Percentiles rank a stretch among this genome's conserved stretches.
phyloP scores from a whole-genome alignment of 2,329 filamentous ascomycete genomes.

The Cladosporium phlei region DNA sequence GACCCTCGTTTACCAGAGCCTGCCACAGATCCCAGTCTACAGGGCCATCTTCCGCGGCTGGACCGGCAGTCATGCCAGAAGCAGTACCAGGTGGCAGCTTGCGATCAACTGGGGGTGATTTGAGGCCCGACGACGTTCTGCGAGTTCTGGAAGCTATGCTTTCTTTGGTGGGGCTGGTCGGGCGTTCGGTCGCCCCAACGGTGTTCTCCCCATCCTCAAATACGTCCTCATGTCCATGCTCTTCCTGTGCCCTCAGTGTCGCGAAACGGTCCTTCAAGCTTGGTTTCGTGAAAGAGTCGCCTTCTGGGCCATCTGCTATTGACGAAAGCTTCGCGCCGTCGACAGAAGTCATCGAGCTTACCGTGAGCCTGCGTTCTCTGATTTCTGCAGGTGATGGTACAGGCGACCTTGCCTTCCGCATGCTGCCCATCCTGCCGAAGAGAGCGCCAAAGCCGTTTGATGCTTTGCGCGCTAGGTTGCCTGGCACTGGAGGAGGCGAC shows the following conservation, averaged over 20 bases:
- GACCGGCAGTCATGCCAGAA: constrained; percentile 71
- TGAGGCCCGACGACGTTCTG: constrained; percentile 25
- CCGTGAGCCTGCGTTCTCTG: constrained; percentile 25
- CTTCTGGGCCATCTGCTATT: constrained; percentile 26
- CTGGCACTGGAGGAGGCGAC: constrained; percentile 39
- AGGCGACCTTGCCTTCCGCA: constrained; percentile 52
- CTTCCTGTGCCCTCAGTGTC: constrained; percentile 41
- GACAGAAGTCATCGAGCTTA: constrained; percentile 18
- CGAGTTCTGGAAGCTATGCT: constrained; percentile 28
- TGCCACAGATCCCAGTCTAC: constrained; percentile 99
- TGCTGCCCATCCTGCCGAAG: constrained; percentile 56
- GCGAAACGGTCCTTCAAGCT: constrained; percentile 46
- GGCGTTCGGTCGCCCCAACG: not conserved
- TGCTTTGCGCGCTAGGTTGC: constrained; percentile 57
- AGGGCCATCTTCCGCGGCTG: constrained; percentile 64
- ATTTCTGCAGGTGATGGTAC: constrained; percentile 21
- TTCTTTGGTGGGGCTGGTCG: constrained; percentile 19
- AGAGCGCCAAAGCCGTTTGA: constrained; percentile 86
- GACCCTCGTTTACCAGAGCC: constrained; percentile 88
- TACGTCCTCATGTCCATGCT: constrained; percentile 35
- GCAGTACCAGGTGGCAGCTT: constrained; percentile 79
- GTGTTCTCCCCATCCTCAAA: constrained; percentile 46
- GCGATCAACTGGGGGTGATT: constrained; percentile 62
- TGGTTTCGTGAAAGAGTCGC: constrained; percentile 28
- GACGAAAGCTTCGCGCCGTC: constrained; percentile 15